These are phyloP conservation scores for Cyclotella atomus DNA, from an alignment of 108 stramenopile genomes.

Conservation along the genomic window DNA sequence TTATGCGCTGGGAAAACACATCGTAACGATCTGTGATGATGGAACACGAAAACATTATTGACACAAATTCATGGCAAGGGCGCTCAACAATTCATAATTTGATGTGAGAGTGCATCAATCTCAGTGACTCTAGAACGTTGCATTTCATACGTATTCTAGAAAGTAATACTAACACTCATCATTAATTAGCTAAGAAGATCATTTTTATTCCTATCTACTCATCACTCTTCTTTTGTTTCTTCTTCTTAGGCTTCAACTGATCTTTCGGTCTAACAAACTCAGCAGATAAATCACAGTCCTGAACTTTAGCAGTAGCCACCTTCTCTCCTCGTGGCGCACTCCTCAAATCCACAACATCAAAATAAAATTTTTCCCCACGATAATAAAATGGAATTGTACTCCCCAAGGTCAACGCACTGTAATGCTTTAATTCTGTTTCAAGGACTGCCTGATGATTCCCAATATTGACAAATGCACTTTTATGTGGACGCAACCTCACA, in stretches of 20 bases:
- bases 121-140: background rate
- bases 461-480: slow-evolving; percentile 71
- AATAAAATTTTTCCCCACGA: slow-evolving; percentile 80
- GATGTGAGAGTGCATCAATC: background rate
- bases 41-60: background rate
- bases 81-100: background rate
- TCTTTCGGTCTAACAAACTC: slow-evolving; percentile 86
- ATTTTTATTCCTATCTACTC: background rate
- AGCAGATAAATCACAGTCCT: slow-evolving; percentile 89
- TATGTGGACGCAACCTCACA: slow-evolving; percentile 81
- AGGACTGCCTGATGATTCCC: slow-evolving; percentile 87
- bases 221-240: background rate
- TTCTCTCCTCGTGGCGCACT: slow-evolving; percentile 84
- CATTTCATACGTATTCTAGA: background rate
- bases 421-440: slow-evolving; percentile 91
- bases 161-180: background rate
- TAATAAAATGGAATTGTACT: slow-evolving; percentile 89
- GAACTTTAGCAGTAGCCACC: slow-evolving; percentile 76
- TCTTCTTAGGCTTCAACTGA: slow-evolving; percentile 49
- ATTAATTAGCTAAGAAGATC: background rate
- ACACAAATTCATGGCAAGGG: background rate
- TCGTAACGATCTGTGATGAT: background rate
- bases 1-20: background rate
- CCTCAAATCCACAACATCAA: slow-evolving; percentile 88
- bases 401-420: slow-evolving; percentile 76